phyloP scores from a whole-genome alignment of 495 filamentous ascomycete genomes.

The Hyaloscypha bicolor region DNA sequence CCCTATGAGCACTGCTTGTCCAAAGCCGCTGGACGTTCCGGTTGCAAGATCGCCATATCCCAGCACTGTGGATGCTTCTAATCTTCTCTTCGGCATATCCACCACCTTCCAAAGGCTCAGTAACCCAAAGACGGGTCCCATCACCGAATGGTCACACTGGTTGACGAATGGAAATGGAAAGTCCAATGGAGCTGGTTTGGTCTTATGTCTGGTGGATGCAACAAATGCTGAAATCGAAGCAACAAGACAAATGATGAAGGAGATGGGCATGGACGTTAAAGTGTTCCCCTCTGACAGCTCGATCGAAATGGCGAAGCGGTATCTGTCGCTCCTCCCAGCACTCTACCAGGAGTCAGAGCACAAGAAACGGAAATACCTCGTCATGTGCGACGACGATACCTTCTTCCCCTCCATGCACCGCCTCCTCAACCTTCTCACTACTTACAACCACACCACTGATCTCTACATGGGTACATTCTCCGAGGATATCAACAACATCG shows the following conservation, averaged over 20 bases:
- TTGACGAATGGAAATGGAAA: slow-evolving; percentile 42
- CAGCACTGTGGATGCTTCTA: slow-evolving; percentile 38
- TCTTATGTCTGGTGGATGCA: slow-evolving; percentile 28
- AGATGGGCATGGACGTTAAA: slow-evolving; percentile 29
- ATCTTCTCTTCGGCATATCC: slow-evolving; percentile 31
- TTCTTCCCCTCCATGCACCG: slow-evolving; percentile 59
- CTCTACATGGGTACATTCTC: slow-evolving; percentile 60
- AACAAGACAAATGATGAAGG: slow-evolving; percentile 12
- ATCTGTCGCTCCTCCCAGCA: slow-evolving; percentile 29
- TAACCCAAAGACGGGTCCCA: slow-evolving; percentile 33
- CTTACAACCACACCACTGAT: slow-evolving; percentile 48
- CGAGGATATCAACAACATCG: slow-evolving; percentile 45
- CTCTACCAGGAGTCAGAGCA: slow-evolving; percentile 24
- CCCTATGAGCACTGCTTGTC: slow-evolving; percentile 44
- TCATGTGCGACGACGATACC: slow-evolving; percentile 44
- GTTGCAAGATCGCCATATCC: slow-evolving; percentile 50
- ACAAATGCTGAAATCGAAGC: slow-evolving; percentile 20
- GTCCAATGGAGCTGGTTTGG: slow-evolving; percentile 37
- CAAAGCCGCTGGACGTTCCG: slow-evolving; percentile 48
- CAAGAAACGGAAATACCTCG: slow-evolving; percentile 40
- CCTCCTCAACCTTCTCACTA: slow-evolving; percentile 46
- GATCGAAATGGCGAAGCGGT: slow-evolving; percentile 30
- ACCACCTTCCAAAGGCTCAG: slow-evolving; percentile 35
- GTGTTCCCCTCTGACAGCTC: slow-evolving; percentile 27
- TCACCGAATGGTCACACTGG: slow-evolving; percentile 33